Conservation (phyloP, 2,329 filamentous ascomycete genomes). For the Diaporthe ilicicola region DNA sequence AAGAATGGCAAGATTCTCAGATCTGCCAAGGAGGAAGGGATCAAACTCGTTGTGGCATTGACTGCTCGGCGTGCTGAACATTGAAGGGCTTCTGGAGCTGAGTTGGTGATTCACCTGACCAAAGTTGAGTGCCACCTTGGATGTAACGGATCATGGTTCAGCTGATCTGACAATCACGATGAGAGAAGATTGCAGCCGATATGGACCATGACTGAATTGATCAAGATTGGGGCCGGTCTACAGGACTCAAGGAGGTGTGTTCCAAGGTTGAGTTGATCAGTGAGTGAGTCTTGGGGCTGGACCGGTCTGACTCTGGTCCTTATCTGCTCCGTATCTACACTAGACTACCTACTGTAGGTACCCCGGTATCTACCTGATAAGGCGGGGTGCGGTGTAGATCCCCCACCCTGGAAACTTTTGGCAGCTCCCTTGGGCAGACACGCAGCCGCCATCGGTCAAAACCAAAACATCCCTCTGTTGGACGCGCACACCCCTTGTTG, state of each 20-base stretch:
- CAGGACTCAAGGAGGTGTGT: neutral
- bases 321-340: constrained; percentile 5
- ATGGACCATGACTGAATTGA: neutral
- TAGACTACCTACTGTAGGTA: neutral
- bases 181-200: neutral
- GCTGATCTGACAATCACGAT: neutral
- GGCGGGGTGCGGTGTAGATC: constrained; percentile 9
- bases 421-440: constrained; percentile 22
- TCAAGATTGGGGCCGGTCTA: no score
- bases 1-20: no score
- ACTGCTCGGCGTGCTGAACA: no score
- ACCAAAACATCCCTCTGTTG: neutral
- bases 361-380: constrained; percentile 7
- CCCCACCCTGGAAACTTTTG: constrained; percentile 24
- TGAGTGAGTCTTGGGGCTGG: neutral
- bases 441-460: neutral
- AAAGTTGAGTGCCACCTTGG: neutral
- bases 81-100: no score
- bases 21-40: no score
- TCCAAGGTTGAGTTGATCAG: neutral
- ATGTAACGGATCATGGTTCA: neutral
- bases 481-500: neutral
- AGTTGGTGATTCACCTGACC: neutral
- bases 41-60: no score
- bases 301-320: constrained; percentile 1